Evolutionary conservation across 106 monocot genomes (phyloP), one percentile per base, ranked within the genome.

Genomic region (Phalaenopsis equestris): DNA sequence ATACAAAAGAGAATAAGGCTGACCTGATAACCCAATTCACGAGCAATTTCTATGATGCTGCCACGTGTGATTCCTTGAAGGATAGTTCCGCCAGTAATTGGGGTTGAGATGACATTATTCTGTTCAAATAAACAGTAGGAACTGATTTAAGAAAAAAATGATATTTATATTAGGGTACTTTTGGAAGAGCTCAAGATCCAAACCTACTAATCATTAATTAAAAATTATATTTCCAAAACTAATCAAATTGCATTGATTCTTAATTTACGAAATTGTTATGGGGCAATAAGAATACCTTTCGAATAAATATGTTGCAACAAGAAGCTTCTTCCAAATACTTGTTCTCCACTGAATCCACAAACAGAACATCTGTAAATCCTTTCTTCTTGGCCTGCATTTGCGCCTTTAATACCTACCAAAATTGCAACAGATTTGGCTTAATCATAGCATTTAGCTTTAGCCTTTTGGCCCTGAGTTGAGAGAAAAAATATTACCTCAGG

Each of bases 261-360:
- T 30, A 30, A 52, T 52, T 12, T 14, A 52, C 12, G 52, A 52
- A 52, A 52, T 12, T 52, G 3, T 52, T 52, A 3, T 14, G 2
- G 11, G 52, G 14, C 11, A 12, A 52, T 1, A 10, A 52, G 18
- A 74, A 18, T 84, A 93, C 98, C 94, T 98, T 98, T 12, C 94
- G 86, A 38, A 93, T 39, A 75, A 98, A 98, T 56, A 94, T 86
- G 81, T 98, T 98, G 67, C 94, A 98, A 41, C 94, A 89, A 68
- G 92, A 90, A 45, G 85, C 90, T 78, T 98, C 98, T 81, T 98
- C 98, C 61, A 98, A 42, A 76, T 92, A 90, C 74, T 84, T 91
- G n/a, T 93, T 91, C 56, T 94, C 19, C 19, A 89, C 87, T 30
- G 87, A 78, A 52, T 98, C 98, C 36, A 98, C 23, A 57, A 81